Evolutionary conservation across 2,329 filamentous ascomycete genomes (phyloP), one percentile per base, ranked within the genome.

Genomic region (Penicillium crustosum): DNA sequence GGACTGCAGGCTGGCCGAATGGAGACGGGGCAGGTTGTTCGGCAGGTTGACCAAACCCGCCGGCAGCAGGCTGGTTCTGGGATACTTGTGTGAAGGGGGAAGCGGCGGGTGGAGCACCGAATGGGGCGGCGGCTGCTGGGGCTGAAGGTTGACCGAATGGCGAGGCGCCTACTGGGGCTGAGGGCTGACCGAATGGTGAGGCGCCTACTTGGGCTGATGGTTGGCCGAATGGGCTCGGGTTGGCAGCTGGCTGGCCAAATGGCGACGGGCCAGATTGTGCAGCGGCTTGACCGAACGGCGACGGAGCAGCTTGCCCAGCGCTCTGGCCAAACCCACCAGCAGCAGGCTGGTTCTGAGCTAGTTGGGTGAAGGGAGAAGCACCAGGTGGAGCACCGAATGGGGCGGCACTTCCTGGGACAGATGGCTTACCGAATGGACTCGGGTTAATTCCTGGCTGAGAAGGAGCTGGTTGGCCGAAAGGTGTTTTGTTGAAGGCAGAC

Each of bases 311-410:
- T 39, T 55, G 54, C n/a, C 35, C 48, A 13, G 67, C 58, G 19
- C 63, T 55, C 42, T 70, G 67, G 0, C 67, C 68, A 48, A 72
- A 72, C 4, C 63, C 69, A 52, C 58, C 65, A 72, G 51, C 70
- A 63, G 48, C 27, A 33, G 49, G 71, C 64, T 68, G 66, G 23
- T 55, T 61, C 35, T 69, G 66, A 25, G 67, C 61, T 21, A 77
- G 66, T 54, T 78, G 77, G 2, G 81, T 78, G 60, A 86, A 84
- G 3, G 75, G 70, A 38, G 75, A 71, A 8, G 68, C 61, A 47
- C 66, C 62, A 42, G 61, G 66, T 36, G 75, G 72, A 35, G 76
- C 71, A 36, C 75, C 76, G 54, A 80, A 75, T 21, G 54, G 54
- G 21, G 67, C 64, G 13, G 67, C 61, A 3, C 59, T 55, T 55